Evolutionary conservation across 2,329 filamentous ascomycete genomes (phyloP).

Genomic region (Colletotrichum liaoningense): DNA sequence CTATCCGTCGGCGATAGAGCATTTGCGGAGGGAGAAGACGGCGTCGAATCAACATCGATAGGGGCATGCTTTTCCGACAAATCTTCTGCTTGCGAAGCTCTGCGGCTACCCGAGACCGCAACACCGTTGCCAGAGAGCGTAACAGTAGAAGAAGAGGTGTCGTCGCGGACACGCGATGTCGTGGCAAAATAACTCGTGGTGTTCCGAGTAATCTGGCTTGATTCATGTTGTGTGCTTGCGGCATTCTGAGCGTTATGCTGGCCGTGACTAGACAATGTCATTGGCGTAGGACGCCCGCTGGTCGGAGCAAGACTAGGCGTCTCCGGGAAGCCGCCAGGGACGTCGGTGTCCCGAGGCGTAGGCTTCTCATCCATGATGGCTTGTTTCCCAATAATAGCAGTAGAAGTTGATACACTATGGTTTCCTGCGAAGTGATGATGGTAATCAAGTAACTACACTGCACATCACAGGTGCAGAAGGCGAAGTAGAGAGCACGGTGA

Average conservation of each 20-base stretch:
- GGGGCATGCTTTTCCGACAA: background rate
- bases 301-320: conserved; percentile 40
- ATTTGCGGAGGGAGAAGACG: conserved; percentile 15
- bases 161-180: background rate
- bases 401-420: background rate
- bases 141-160: conserved; percentile 19
- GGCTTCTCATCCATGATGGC: conserved; percentile 41
- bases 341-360: conserved; percentile 45
- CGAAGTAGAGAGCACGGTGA: too few species aligned
- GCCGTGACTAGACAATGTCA: background rate
- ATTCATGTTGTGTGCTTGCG: background rate
- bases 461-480: background rate
- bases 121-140: background rate
- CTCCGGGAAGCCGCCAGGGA: conserved; percentile 47
- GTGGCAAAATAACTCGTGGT: background rate
- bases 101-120: background rate
- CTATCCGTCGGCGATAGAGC: conserved; percentile 1
- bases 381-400: background rate
- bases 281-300: conserved; percentile 27
- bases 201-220: background rate
- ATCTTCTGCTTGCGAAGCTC: background rate
- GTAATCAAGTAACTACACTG: background rate
- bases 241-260: background rate
- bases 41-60: background rate
- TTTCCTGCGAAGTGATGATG: background rate